phyloP scores from a whole-genome alignment of 2,329 filamentous ascomycete genomes.

The Cephalotrichum gorgonifer region DNA sequence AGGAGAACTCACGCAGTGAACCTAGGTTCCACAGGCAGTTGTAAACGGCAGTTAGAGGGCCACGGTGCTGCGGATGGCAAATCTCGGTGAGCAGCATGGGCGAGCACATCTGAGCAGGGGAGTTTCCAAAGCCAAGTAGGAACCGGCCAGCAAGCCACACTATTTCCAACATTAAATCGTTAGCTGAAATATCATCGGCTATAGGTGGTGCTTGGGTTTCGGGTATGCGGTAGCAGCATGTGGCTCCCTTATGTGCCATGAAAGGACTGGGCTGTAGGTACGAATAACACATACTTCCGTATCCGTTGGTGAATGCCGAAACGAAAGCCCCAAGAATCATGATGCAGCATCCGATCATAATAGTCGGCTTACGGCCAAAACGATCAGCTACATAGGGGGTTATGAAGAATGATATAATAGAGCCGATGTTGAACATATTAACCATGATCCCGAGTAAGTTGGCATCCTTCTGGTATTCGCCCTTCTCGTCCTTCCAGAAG shows the following conservation, averaged over 20 bases:
- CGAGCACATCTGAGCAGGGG: constrained; percentile 51
- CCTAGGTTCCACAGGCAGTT: constrained; percentile 60
- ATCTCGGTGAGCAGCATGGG: constrained; percentile 56
- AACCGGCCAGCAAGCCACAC: constrained; percentile 29
- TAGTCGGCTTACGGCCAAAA: constrained; percentile 31
- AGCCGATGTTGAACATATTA: constrained; percentile 42
- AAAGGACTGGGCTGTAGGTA: no score
- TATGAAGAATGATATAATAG: constrained; percentile 34
- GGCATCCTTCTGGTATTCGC: background rate
- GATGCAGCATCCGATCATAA: constrained; percentile 31
- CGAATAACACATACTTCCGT: constrained; percentile 32
- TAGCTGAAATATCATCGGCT: no score
- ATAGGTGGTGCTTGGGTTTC: no score
- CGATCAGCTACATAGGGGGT: constrained; percentile 33
- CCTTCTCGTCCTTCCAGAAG: constrained; percentile 3
- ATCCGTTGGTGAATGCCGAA: constrained; percentile 30
- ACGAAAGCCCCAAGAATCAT: constrained; percentile 34
- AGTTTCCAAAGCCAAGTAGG: constrained; percentile 53
- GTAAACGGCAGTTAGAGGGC: constrained; percentile 54
- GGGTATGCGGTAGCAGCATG: no score
- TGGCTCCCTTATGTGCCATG: no score
- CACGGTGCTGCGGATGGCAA: constrained; percentile 58
- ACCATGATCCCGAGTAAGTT: constrained; percentile 34
- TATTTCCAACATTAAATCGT: constrained; percentile 8
- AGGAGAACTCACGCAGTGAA: constrained; percentile 19